These are phyloP conservation scores for Melampsora americana DNA, from an alignment of 1,284 basidiomycete species.

Conservation along the genomic window DNA sequence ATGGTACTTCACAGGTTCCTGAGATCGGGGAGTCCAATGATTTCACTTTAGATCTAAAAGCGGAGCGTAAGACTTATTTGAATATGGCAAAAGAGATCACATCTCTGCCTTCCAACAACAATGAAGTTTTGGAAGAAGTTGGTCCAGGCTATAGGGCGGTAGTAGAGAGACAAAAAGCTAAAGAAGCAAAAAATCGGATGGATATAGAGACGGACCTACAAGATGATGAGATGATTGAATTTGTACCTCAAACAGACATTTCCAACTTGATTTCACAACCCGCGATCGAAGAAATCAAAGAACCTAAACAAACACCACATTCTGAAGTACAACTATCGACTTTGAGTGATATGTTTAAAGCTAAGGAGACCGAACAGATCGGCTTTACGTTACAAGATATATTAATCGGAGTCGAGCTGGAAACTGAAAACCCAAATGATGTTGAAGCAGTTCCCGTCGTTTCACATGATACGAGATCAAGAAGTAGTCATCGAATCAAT, in stretches of 20 bases:
- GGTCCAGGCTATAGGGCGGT: slow-evolving; percentile 25
- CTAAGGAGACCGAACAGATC: slow-evolving; percentile 37
- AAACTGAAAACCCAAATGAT: slow-evolving; percentile 7
- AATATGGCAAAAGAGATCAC: slow-evolving; percentile 9
- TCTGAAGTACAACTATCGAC: slow-evolving; percentile 18
- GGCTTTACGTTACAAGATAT: slow-evolving; percentile 28
- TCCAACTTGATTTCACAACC: not conserved
- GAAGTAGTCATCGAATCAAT: not conserved
- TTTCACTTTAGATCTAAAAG: not conserved
- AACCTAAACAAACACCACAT: not conserved
- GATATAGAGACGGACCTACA: not conserved
- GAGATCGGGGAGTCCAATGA: not conserved
- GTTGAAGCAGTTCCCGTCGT: not conserved
- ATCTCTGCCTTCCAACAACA: not conserved
- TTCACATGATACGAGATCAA: not conserved
- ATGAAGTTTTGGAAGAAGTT: slow-evolving; percentile 23
- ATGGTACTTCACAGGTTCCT: not conserved
- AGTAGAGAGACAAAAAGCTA: slow-evolving; percentile 33
- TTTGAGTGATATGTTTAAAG: slow-evolving; percentile 41
- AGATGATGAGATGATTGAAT: slow-evolving; percentile 29
- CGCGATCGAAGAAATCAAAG: not conserved
- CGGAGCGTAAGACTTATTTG: slow-evolving; percentile 25
- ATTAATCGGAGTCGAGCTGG: slow-evolving; percentile 30
- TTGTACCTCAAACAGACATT: slow-evolving; percentile 1
- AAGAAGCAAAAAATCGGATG: slow-evolving; percentile 24